These are phyloP conservation scores for Psilocybe mexicana DNA, from an alignment of 1,284 basidiomycete genomes.

Conservation along the genomic window DNA sequence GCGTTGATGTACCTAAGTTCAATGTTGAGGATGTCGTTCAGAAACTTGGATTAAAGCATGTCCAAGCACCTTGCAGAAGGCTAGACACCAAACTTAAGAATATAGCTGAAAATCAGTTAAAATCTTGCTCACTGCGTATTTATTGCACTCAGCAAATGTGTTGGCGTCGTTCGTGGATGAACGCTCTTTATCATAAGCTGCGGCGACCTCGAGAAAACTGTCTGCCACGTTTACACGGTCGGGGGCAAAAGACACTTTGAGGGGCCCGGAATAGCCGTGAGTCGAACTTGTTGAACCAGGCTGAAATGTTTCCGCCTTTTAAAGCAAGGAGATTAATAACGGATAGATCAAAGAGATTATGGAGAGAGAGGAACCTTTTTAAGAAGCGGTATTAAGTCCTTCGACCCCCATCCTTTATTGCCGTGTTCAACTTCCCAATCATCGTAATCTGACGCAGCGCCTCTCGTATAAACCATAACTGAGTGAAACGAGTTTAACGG, in stretches of 20 bases:
- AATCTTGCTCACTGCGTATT: background rate
- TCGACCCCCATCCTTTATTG: conserved; percentile 56
- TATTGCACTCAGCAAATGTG: conserved; percentile 30
- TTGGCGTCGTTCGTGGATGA: conserved; percentile 43
- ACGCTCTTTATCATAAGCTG: conserved; percentile 39
- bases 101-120: background rate
- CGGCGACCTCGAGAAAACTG: conserved; percentile 48
- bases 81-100: conserved; percentile 19
- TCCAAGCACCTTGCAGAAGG: conserved; percentile 38
- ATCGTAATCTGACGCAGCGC: conserved; percentile 56
- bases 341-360: background rate
- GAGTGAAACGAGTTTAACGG: background rate
- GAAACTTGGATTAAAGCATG: background rate
- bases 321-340: background rate
- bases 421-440: conserved; percentile 48
- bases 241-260: conserved; percentile 47
- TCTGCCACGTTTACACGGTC: conserved; percentile 37
- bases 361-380: conserved; percentile 40
- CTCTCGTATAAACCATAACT: conserved; percentile 58
- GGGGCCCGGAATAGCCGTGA: conserved; percentile 54
- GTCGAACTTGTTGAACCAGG: conserved; percentile 31
- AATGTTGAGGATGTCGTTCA: background rate
- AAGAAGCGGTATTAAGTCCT: conserved; percentile 49
- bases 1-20: conserved; percentile 46
- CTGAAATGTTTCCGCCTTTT: conserved; percentile 53